Percentiles rank a stretch among this genome's conserved stretches.
Evolutionary conservation across 345 rosid species (phyloP).

Genomic region (Moringa oleifera): DNA sequence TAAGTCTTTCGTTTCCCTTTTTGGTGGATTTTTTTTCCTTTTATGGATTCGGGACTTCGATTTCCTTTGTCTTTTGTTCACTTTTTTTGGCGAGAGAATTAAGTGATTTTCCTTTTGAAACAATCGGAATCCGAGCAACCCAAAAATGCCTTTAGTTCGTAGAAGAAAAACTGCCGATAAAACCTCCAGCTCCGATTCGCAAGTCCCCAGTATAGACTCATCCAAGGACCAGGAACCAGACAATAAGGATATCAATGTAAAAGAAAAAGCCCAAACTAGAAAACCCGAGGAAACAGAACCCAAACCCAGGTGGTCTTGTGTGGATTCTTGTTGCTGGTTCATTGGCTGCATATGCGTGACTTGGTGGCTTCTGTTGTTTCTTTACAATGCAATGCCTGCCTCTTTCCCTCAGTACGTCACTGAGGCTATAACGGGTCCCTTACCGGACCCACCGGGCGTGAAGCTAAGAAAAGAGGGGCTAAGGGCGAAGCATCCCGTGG

Average conservation of each 20-base stretch:
- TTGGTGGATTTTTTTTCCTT: too few species aligned
- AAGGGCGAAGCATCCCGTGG: conserved; percentile 77
- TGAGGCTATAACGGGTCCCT: conserved; percentile 90
- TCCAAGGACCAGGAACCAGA: conserved; percentile 19
- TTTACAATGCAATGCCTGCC: conserved; percentile 85
- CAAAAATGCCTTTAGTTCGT: conserved; percentile 18
- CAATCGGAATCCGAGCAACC: not conserved
- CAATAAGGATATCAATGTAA: not conserved
- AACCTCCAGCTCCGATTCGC: conserved; percentile 5
- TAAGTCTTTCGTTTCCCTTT: too few species aligned
- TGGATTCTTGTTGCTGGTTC: conserved; percentile 86
- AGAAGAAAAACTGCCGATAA: conserved; percentile 16
- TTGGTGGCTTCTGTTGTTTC: conserved; percentile 86
- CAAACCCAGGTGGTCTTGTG: conserved; percentile 61
- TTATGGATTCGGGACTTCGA: too few species aligned
- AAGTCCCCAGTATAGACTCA: not conserved
- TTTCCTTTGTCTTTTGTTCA: too few species aligned
- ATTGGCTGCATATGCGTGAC: conserved; percentile 73
- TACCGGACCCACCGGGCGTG: conserved; percentile 88
- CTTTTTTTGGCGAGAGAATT: not conserved
- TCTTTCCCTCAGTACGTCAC: conserved; percentile 81
- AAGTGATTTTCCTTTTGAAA: not conserved
- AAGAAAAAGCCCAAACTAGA: conserved; percentile 1
- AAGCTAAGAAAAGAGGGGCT: conserved; percentile 82
- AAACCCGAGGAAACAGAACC: conserved; percentile 5